Base-by-base conservation (phyloP, 2,329 filamentous ascomycete species). In the Sclerotinia nivalis region DNA sequence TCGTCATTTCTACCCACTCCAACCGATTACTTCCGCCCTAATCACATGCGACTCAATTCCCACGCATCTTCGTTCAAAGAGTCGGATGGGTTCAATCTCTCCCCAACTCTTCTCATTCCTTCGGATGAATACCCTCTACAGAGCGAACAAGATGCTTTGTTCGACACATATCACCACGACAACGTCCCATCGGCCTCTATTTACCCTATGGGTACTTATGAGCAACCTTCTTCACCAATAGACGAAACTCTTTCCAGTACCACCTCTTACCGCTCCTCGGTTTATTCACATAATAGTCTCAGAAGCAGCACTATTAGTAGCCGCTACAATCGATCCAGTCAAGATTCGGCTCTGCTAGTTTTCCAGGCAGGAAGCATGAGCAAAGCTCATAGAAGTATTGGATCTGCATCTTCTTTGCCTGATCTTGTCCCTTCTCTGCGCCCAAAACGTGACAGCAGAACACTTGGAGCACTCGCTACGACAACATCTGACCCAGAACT, bases 71-170 rank as follows among this genome's bases (percentile, higher is more conserved):
- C 83, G 75, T 88, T 87, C 77, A 85, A 84, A 74, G 87, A 89
- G 76, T 84, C 84, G 0, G 85, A 88, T 69, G 86, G 85, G 20
- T 88, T 89, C 75, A 83, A 81, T 55, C 78, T 89, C 47, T 89
- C 88, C 10, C 88, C 88, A 0, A 86, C 86, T 4, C 81, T 90
- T n/a, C 81, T 90, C 64, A 88, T 90, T 67, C 87, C 88, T 18
- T 79, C 81, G 60, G 88, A 90, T 66, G 67, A 40, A 18, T 88
- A 85, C 73, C 83, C 86, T 66, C 82, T 85, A 71, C 83, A 88
- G 73, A 85, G 88, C 81, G 76, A 78, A 25, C 73, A 77, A 43
- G 77, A 78, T 67, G 69, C 70, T 58, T 58, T 78, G 2, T 78
- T 78, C 61, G 71, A 76, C 31, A 73, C 78, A 25, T 73, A 75